Conservation (phyloP, 129 eudicot species). For the carrot (Daucus carota) region DH1_v3.0 NC_030389.2:26418001-26418500, state of each 20-base stretch:
- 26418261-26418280: too few relatives aligned
- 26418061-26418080: neutral
- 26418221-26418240: too few relatives aligned
- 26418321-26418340: neutral
- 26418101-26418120: neutral
- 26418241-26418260: too few relatives aligned
- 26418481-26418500: neutral
- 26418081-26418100: neutral
- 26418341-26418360: neutral
- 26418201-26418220: too few relatives aligned
- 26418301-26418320: neutral
- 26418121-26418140: neutral
- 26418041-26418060: neutral
- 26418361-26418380: neutral
- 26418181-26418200: too few relatives aligned
- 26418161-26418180: too few relatives aligned
- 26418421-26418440: neutral
- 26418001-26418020: neutral
- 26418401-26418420: neutral
- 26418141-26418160: neutral
- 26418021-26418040: neutral
- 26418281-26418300: neutral
- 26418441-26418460: neutral
- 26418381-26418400: neutral
- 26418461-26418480: neutral